Evolutionary conservation across 345 rosid species (phyloP).

Genomic region (Erysimum cheiranthoides): DNA sequence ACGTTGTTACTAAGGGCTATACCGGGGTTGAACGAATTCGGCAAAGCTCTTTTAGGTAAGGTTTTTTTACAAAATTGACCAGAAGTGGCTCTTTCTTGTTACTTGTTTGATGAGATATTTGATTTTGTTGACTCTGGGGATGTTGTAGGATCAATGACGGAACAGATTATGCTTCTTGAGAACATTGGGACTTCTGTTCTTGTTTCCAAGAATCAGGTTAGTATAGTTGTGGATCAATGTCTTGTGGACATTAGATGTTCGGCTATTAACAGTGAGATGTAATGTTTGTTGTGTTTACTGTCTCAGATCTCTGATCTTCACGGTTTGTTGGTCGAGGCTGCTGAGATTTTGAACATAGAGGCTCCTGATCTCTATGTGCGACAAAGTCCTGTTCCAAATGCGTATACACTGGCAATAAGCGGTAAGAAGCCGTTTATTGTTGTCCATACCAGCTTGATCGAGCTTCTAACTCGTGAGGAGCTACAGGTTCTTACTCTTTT

Average conservation of each 20-base stretch:
- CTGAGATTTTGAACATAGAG: constrained; percentile 74
- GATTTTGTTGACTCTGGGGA: background rate
- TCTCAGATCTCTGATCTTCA: constrained; percentile 88
- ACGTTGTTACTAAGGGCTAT: constrained; percentile 84
- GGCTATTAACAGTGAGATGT: background rate
- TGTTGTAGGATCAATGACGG: constrained; percentile 71
- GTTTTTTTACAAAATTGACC: background rate
- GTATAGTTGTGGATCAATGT: background rate
- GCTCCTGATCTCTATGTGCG: constrained; percentile 92
- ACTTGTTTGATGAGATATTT: background rate
- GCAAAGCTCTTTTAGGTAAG: constrained; percentile 79
- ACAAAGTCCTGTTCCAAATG: constrained; percentile 93
- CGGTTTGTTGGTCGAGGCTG: constrained; percentile 80
- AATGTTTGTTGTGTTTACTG: constrained; percentile 13
- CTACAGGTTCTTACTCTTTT: constrained; percentile 69
- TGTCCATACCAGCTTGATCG: constrained; percentile 89
- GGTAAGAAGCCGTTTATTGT: constrained; percentile 95
- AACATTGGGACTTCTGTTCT: constrained; percentile 97
- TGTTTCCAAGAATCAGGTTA: constrained; percentile 87
- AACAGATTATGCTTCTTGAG: constrained; percentile 98
- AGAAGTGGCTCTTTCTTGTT: background rate
- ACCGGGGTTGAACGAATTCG: constrained; percentile 87
- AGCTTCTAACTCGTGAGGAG: constrained; percentile 81
- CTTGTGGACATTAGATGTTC: background rate
- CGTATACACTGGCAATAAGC: constrained; percentile 84